A percentile compares a stretch with the other conserved stretches of the same genome.
phyloP scores from a whole-genome alignment of 2,329 filamentous ascomycete genomes.

The Penicillium rolfsii region DNA sequence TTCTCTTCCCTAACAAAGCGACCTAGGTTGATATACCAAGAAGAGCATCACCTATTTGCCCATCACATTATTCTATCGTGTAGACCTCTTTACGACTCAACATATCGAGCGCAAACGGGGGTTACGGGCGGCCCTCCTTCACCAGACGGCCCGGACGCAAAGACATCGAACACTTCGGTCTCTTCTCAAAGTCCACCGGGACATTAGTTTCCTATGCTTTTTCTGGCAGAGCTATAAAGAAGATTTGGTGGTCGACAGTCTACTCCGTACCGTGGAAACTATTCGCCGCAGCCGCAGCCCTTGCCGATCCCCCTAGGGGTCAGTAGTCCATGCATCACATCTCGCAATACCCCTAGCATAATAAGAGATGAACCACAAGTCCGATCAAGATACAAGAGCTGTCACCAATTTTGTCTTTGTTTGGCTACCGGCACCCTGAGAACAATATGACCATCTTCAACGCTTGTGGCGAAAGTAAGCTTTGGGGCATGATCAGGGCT shows the following conservation, averaged over 20 bases:
- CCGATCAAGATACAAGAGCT: background rate
- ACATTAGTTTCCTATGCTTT: too few species aligned
- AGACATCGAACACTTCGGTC: background rate
- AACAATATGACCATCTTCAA: background rate
- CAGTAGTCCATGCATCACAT: constrained; percentile 12
- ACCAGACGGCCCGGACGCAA: background rate
- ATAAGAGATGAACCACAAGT: background rate
- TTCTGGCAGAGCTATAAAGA: background rate
- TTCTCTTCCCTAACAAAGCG: background rate
- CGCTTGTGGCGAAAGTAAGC: background rate
- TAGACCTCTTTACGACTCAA: background rate
- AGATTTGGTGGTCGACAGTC: constrained; percentile 7
- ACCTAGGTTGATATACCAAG: background rate
- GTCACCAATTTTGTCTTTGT: background rate
- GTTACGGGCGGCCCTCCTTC: background rate
- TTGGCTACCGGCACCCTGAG: background rate
- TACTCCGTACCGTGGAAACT: background rate
- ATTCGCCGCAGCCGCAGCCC: constrained; percentile 13
- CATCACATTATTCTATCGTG: background rate
- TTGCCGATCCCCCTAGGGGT: constrained; percentile 10
- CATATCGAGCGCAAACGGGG: background rate
- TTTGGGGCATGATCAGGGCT: too few species aligned
- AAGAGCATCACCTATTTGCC: too few species aligned
- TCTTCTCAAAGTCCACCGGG: background rate
- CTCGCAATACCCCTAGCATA: constrained; percentile 17